A percentile compares a stretch with the other conserved stretches of the same genome.
These are phyloP conservation scores for Starmera stellimalicola DNA, from an alignment of 1,139 yeast genomes.

Conservation along the genomic window DNA sequence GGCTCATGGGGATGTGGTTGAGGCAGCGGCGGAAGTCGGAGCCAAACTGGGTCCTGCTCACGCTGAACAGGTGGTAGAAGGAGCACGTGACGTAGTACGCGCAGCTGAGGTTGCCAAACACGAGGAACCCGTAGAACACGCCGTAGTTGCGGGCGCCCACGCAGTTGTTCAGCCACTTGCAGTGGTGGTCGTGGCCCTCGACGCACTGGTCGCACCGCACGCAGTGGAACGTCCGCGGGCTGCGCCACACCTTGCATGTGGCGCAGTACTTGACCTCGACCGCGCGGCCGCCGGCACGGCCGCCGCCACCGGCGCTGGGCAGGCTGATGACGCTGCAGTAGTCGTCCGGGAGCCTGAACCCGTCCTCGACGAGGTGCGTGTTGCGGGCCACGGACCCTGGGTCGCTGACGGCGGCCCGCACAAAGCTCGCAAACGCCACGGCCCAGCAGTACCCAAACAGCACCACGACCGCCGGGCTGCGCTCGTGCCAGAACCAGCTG, in stretches of 20 bases:
- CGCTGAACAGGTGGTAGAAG: slow-evolving; percentile 32
- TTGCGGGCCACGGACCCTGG: slow-evolving; percentile 71
- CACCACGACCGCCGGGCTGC: slow-evolving; percentile 50
- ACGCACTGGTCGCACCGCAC: slow-evolving; percentile 57
- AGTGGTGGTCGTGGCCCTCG: slow-evolving; percentile 64
- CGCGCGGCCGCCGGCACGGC: too few relatives aligned
- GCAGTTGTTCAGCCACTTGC: slow-evolving; percentile 73
- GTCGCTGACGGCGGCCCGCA: slow-evolving; percentile 50
- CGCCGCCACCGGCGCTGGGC: too few relatives aligned
- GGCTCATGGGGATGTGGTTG: slow-evolving; percentile 28
- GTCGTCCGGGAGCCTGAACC: slow-evolving; percentile 45
- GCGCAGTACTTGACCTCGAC: slow-evolving; percentile 44
- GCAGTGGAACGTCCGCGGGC: slow-evolving; percentile 67
- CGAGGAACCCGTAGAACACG: slow-evolving; percentile 42
- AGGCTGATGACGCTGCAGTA: slow-evolving; percentile 48
- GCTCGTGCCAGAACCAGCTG: slow-evolving; percentile 45
- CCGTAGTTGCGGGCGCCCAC: slow-evolving; percentile 64
- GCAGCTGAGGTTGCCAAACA: slow-evolving; percentile 21
- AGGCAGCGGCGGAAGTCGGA: slow-evolving; percentile 27
- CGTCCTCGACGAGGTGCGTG: slow-evolving; percentile 43
- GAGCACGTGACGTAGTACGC: slow-evolving; percentile 17
- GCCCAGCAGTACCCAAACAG: slow-evolving; percentile 52
- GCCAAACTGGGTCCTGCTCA: slow-evolving; percentile 29
- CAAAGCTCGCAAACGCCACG: slow-evolving; percentile 35
- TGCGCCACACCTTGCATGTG: slow-evolving; percentile 60